Percentiles rank a stretch among this genome's conserved stretches.
These are phyloP conservation scores for Coelastrella sp. DNA, from an alignment of 139 green algal species.

Conservation along the genomic window DNA sequence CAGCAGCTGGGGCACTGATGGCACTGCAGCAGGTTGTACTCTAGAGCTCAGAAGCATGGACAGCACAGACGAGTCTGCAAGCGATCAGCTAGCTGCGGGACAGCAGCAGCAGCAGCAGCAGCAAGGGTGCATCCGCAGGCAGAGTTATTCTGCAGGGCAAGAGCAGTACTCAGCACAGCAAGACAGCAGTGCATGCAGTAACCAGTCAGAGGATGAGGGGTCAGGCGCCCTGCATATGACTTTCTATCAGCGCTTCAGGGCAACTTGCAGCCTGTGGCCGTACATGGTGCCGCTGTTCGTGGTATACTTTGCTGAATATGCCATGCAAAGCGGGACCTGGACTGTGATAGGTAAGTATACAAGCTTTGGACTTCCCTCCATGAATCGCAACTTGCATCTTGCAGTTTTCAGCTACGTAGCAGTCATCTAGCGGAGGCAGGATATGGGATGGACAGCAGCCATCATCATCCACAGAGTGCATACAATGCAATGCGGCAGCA, in stretches of 20 bases:
- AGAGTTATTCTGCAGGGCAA: too few relatives aligned
- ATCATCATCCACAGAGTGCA: too few relatives aligned
- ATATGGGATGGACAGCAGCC: too few relatives aligned
- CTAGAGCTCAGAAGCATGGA: constrained; percentile 28
- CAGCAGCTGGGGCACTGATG: not conserved
- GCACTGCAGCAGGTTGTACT: not conserved
- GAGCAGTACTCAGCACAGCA: too few relatives aligned
- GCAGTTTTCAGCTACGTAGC: too few relatives aligned
- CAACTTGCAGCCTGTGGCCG: constrained; percentile 59
- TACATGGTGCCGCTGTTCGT: constrained; percentile 72
- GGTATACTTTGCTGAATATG: constrained; percentile 74
- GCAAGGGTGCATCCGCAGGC: too few relatives aligned
- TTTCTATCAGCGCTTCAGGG: constrained; percentile 21
- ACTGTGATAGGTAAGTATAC: constrained; percentile 60
- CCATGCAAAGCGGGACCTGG: constrained; percentile 75
- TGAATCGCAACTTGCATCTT: not conserved
- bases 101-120: not conserved
- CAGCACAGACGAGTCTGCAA: not conserved
- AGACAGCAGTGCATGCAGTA: not conserved
- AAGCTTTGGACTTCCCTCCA: not conserved
- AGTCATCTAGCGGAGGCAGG: too few relatives aligned
- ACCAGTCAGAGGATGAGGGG: not conserved
- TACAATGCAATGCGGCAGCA: too few relatives aligned
- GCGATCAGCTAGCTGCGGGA: not conserved
- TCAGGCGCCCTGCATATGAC: not conserved